Evolutionary conservation across 2,329 filamentous ascomycete species (phyloP).

Genomic region (Calonectria crousiana): DNA sequence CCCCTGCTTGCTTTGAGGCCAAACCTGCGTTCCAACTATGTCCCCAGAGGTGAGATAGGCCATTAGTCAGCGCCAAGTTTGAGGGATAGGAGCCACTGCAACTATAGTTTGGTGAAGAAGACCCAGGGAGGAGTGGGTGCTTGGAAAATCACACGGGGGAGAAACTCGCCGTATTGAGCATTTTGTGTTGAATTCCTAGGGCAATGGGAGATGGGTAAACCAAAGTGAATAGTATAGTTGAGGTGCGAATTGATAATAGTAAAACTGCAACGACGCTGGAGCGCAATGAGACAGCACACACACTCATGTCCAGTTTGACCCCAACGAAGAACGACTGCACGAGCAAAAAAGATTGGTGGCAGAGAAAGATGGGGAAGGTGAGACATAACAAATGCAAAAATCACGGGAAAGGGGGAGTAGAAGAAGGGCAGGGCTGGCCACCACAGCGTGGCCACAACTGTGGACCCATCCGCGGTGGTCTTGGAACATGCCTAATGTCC

Average conservation of each 20-base stretch:
- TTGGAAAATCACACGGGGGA: no score
- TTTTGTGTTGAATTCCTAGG: neutral
- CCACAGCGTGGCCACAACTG: neutral
- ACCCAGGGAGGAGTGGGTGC: no score
- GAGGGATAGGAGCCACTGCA: neutral
- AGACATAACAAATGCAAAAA: constrained; percentile 8
- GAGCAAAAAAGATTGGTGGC: neutral
- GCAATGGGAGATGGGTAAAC: neutral
- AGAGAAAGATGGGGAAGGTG: neutral
- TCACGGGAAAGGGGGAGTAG: neutral
- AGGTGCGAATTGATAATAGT: neutral
- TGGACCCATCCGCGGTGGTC: neutral
- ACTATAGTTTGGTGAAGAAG: neutral
- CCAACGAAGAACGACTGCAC: neutral
- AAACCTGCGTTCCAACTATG: neutral
- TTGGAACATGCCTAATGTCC: constrained; percentile 5
- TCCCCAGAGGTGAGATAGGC: neutral
- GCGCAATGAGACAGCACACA: neutral
- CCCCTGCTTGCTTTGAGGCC: neutral
- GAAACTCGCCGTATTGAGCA: neutral
- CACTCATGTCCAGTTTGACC: neutral
- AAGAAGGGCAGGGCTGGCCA: neutral
- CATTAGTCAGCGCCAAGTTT: neutral
- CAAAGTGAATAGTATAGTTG: neutral
- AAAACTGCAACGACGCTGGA: neutral